These are phyloP conservation scores for Spathaspora hagerdaliae DNA, from an alignment of 805 yeast species.

Conservation along the genomic window DNA sequence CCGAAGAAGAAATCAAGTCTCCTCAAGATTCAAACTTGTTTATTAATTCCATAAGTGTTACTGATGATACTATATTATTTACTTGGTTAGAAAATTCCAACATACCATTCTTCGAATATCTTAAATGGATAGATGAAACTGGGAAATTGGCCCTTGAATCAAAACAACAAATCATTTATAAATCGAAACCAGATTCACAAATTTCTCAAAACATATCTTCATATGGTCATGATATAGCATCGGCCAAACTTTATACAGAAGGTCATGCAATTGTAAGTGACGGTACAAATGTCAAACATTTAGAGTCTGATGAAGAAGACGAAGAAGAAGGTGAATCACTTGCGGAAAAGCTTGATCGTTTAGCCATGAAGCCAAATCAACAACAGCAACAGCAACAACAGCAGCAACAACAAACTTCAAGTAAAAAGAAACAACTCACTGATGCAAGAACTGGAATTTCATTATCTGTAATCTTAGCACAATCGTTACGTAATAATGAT, in stretches of 20 bases:
- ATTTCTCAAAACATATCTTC: constrained; percentile 35
- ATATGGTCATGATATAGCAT: constrained; percentile 48
- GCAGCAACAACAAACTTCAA: constrained; percentile 14
- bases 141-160: constrained; percentile 21
- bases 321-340: constrained; percentile 39
- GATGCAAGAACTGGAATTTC: constrained; percentile 63
- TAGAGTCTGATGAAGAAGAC: constrained; percentile 45
- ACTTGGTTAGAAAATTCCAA: constrained; percentile 64
- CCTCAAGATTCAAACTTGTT: constrained; percentile 24
- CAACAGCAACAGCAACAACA: constrained; percentile 10
- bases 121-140: constrained; percentile 43
- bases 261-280: constrained; percentile 56
- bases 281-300: constrained; percentile 60
- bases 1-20: constrained; percentile 33
- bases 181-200: constrained; percentile 38
- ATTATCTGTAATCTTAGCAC: constrained; percentile 77
- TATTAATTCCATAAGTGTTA: constrained; percentile 25
- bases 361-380: constrained; percentile 12
- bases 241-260: constrained; percentile 56
- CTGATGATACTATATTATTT: constrained; percentile 35
- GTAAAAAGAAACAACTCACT: constrained; percentile 34
- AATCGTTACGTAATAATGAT: constrained; percentile 85
- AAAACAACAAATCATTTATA: constrained; percentile 20
- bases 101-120: constrained; percentile 52
- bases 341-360: constrained; percentile 51